Conservation (phyloP, 192 early-diverging fungal genomes). For the Coemansia sp. region DNA sequence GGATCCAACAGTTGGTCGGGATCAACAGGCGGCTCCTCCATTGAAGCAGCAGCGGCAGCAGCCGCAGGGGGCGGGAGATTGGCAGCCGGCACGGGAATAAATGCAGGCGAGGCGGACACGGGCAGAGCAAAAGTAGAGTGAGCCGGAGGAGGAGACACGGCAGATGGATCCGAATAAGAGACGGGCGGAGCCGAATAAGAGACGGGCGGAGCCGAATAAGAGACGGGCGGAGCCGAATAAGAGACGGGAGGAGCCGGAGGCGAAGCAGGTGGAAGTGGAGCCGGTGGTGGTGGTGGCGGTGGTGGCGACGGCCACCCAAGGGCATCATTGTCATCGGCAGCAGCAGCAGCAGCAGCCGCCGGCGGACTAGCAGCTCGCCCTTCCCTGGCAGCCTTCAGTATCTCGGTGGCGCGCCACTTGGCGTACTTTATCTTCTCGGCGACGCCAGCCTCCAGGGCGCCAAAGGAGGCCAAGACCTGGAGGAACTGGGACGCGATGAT, state of each 20-base stretch:
- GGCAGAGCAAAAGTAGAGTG: slow-evolving; percentile 5
- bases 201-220: background rate
- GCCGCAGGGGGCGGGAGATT: slow-evolving; percentile 9
- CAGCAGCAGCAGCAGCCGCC: background rate
- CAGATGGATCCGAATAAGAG: background rate
- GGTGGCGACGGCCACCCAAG: slow-evolving; percentile 37
- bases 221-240: background rate
- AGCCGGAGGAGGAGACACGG: background rate
- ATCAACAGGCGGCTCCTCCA: background rate
- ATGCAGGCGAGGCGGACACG: background rate
- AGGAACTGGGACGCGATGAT: slow-evolving; percentile 87
- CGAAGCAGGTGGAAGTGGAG: background rate
- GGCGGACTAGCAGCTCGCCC: slow-evolving; percentile 61
- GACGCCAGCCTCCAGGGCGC: slow-evolving; percentile 66
- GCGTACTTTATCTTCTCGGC: slow-evolving; percentile 90
- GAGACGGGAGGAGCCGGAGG: slow-evolving; percentile 4
- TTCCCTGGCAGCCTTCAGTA: slow-evolving; percentile 85
- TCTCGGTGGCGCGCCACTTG: slow-evolving; percentile 94
- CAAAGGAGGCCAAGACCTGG: slow-evolving; percentile 83
- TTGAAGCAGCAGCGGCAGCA: no score
- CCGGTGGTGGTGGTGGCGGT: background rate
- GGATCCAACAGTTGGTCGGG: slow-evolving; percentile 50
- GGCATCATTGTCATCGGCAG: slow-evolving; percentile 4
- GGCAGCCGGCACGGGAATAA: slow-evolving; percentile 42
- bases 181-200: background rate